Conservation (phyloP, 2,329 filamentous ascomycete species). For the Hypoxylon sp. region DNA sequence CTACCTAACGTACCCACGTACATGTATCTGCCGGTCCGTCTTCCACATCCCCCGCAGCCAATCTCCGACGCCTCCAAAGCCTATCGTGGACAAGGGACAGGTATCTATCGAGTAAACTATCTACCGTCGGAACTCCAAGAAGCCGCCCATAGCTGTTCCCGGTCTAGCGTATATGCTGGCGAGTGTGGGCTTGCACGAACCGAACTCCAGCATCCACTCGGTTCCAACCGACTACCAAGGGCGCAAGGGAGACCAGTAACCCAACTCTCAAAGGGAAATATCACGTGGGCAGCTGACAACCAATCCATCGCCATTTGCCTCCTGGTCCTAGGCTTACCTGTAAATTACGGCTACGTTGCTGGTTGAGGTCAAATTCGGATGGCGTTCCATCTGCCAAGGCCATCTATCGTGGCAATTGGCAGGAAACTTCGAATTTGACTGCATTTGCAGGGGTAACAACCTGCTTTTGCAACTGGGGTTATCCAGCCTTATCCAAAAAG, state of each 20-base stretch:
- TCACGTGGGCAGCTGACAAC: slow-evolving; percentile 33
- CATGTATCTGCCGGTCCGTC: slow-evolving; percentile 4
- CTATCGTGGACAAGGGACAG: slow-evolving; percentile 10
- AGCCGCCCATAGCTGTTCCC: slow-evolving; percentile 19
- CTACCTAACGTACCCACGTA: background rate
- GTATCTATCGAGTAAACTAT: slow-evolving; percentile 2
- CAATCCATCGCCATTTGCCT: slow-evolving; percentile 34
- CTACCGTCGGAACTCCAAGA: slow-evolving; percentile 20
- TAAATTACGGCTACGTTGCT: slow-evolving; percentile 22
- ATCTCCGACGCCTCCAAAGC: slow-evolving; percentile 8
- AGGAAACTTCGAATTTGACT: slow-evolving; percentile 26
- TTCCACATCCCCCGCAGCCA: slow-evolving; percentile 6
- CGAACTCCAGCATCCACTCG: slow-evolving; percentile 4
- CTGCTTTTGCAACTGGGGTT: slow-evolving; percentile 39
- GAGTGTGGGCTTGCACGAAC: slow-evolving; percentile 11
- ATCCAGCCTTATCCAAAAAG: slow-evolving; percentile 39
- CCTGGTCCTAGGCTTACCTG: slow-evolving; percentile 16
- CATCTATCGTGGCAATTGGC: slow-evolving; percentile 37
- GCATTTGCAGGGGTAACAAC: slow-evolving; percentile 40
- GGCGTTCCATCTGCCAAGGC: slow-evolving; percentile 35
- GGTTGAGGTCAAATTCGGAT: slow-evolving; percentile 27
- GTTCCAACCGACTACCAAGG: slow-evolving; percentile 4
- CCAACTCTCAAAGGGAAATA: slow-evolving; percentile 19
- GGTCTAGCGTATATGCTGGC: slow-evolving; percentile 3
- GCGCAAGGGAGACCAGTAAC: slow-evolving; percentile 20